Base-by-base conservation (phyloP, 495 filamentous ascomycete species). In the Penicillium odoratum region DNA sequence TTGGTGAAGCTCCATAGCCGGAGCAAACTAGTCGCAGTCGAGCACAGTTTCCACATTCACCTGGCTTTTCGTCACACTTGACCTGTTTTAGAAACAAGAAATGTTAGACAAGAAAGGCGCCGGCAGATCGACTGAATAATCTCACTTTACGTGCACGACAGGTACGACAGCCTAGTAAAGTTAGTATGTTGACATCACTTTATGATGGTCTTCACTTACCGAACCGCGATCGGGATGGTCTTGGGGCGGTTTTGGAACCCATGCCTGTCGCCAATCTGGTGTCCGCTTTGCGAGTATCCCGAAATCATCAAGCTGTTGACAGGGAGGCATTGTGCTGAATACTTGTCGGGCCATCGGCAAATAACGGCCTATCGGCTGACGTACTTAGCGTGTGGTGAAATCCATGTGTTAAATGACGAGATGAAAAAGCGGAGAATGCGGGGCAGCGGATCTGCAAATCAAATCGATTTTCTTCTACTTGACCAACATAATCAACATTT, bases 141-240 rank as follows among this genome's bases (percentile, higher is more conserved):
- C 65, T 63, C 40, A 68, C 65, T 57, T 68, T 68, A 15, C 65
- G 65, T n/a, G 65, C 65, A 4, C 65, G 65, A 53, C 65, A 68
- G 7, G 65, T 68, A 29, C 63, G 62, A 59, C 65, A 68, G 15
- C 65, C 65, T 68, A n/a, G 38, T 28, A 3, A n/a, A 25, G 47
- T 42, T 46, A 50, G 15, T 40, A 33, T 30, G 8, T 43, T n/a
- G 30, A 38, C 26, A 6, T 7, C 9, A 16, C 21, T 21, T 21
- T 25, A 42, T 36, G 7, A 26, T 33, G 29, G 48, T 18, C 28
- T 30, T 25, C 13, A 60, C 62, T 49, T 26, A 68, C 65, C 65
- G 28, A 68, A 68, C n/a, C 65, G 59, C 16, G 65, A 68, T 8
- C 65, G 54, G 9, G 59, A 62, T 29, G 54, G 11, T 48, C 60